Evolutionary conservation across 176 grass and related monocot genomes (phyloP).

Genomic region (Musa schizocarpa): DNA sequence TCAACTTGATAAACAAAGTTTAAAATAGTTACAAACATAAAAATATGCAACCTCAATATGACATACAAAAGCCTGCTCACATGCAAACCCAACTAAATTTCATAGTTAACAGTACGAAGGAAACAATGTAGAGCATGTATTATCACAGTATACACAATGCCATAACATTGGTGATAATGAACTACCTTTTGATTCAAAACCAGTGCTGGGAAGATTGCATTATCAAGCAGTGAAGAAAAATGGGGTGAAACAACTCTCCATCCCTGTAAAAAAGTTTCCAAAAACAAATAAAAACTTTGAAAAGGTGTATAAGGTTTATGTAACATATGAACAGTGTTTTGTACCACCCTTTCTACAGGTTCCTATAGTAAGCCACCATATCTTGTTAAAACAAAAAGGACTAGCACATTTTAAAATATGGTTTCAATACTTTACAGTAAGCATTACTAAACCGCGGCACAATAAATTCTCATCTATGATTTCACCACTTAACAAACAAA

Average conservation of each 20-base stretch:
- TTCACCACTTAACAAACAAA: not conserved
- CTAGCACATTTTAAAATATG: not conserved
- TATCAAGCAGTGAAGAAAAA: conserved; percentile 75
- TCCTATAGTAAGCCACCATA: not conserved
- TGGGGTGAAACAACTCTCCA: conserved; percentile 89
- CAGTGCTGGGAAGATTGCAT: conserved; percentile 73
- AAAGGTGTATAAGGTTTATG: not conserved
- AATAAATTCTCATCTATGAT: not conserved
- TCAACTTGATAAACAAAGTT: not conserved
- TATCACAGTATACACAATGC: not conserved
- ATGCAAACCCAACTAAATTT: not conserved
- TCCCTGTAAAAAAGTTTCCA: conserved; percentile 40
- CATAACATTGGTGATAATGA: not conserved
- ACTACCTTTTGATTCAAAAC: conserved; percentile 73
- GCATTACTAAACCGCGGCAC: not conserved
- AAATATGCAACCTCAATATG: not conserved
- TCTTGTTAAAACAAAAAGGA: not conserved
- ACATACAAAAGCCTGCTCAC: not conserved
- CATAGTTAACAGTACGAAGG: not conserved
- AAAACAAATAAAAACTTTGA: conserved; percentile 9
- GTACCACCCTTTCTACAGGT: not conserved
- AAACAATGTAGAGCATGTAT: not conserved
- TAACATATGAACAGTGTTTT: not conserved
- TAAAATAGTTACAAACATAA: not conserved
- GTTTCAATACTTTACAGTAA: not conserved